Conservation (phyloP, 768 basidiomycete genomes). For the Candolleomyces eurysporus region DNA sequence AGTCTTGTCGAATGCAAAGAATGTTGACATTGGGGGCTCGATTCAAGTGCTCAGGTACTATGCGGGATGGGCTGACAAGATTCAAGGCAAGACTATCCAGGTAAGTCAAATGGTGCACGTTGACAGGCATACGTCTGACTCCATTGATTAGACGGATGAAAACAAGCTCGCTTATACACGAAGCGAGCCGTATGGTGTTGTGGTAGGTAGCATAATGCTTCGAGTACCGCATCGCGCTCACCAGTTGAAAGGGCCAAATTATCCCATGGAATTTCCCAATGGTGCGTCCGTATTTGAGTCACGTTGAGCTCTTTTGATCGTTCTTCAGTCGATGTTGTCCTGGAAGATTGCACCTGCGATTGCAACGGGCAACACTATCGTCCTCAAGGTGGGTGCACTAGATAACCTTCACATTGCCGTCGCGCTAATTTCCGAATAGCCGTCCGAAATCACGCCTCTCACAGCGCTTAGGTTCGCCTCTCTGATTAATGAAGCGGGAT, state of each 20-base stretch:
- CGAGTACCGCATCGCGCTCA: no score
- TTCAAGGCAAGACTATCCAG: conserved; percentile 74
- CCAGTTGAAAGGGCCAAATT: no score
- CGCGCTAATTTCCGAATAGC: conserved; percentile 23
- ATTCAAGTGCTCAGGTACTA: conserved; percentile 69
- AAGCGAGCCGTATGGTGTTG: conserved; percentile 63
- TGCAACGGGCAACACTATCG: conserved; percentile 69
- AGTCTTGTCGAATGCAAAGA: conserved; percentile 47
- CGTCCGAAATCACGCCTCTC: conserved; percentile 73
- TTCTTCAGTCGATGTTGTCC: conserved; percentile 42
- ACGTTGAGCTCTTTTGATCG: not conserved
- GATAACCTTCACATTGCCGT: not conserved
- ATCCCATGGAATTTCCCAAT: conserved; percentile 61
- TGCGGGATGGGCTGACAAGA: conserved; percentile 91
- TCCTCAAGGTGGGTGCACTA: conserved; percentile 51
- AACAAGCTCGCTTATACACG: conserved; percentile 64
- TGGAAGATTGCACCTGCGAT: conserved; percentile 78
- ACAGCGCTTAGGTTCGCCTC: conserved; percentile 52
- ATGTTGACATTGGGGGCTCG: conserved; percentile 45
- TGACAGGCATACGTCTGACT: not conserved
- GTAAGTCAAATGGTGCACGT: conserved; percentile 14
- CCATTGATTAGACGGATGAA: conserved; percentile 41
- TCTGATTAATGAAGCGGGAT: conserved; percentile 66
- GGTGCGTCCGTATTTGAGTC: conserved; percentile 8
- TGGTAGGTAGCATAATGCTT: no score